Evolutionary conservation across 331 rosid species (phyloP), one percentile per base, ranked within the genome.

Genomic region (Spiraea crenata): DNA sequence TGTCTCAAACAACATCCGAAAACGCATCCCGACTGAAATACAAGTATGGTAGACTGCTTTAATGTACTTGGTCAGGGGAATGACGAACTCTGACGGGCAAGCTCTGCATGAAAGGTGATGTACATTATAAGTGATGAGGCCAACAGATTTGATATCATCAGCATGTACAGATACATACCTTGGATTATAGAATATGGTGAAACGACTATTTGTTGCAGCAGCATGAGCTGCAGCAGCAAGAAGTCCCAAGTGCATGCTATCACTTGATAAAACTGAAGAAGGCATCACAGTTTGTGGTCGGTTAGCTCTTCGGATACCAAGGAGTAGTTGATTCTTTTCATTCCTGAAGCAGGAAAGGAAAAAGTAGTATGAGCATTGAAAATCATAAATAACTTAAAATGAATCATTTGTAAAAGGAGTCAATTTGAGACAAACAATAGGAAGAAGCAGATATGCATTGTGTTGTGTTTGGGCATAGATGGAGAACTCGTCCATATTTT

Each of bases 201-300:
- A 86, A 49, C 83, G 91, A 56, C 91, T 86, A 55, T 77, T 91
- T 59, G 99, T 93, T 61, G 97, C 88, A 83, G 99, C 99, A 49
- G 99, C 99, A 46, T 93, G 99, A 68, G 99, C 99, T 63, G 99
- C 99, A 73, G 99, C 99, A 72, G 99, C 99, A 80, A 93, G 96
- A 76, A 93, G 97, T 70, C 99, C 99, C 72, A 93, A 74, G 87
- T 93, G 99, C 99, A 93, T 93, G 82, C 99, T 93, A 71, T 93
- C 99, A 73, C 99, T 93, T 14, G 99, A 93, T 74, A 93, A 82
- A 63, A 93, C 99, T 10, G 88, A 86, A 19, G 91, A 86, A 41
- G 91, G 91, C 88, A 86, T 86, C 65, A 84, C 85, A 42, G 88
- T 79, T 50, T 86, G 91, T 14, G 86, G 85, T 25, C 91, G 84